These are phyloP conservation scores for Aspergillus panamensis DNA, from an alignment of 495 filamentous ascomycete species.

Conservation along the genomic window DNA sequence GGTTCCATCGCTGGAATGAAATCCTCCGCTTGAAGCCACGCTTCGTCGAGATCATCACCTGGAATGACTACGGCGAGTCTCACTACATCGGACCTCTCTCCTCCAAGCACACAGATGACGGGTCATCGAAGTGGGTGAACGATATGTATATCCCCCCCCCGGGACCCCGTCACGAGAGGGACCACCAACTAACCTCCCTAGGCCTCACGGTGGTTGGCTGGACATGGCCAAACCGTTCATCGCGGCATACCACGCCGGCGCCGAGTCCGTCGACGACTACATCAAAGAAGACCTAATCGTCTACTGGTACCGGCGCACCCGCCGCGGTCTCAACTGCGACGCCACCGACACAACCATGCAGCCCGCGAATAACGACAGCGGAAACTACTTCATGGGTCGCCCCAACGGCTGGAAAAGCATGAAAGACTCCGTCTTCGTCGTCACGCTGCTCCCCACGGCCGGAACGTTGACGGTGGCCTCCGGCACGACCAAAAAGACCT, in stretches of 20 bases:
- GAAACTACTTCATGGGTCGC: slow-evolving; percentile 53
- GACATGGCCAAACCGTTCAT: slow-evolving; percentile 57
- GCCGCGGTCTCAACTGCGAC: slow-evolving; percentile 45
- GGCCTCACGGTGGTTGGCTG: slow-evolving; percentile 54
- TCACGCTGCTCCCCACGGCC: slow-evolving; percentile 52
- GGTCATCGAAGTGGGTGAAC: slow-evolving; percentile 56
- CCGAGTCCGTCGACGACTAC: slow-evolving; percentile 30
- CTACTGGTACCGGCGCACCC: slow-evolving; percentile 56
- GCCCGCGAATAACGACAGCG: slow-evolving; percentile 37
- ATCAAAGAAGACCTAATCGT: slow-evolving; percentile 50
- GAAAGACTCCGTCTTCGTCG: slow-evolving; percentile 52
- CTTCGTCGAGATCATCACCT: slow-evolving; percentile 60
- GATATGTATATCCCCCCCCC: slow-evolving; percentile 42
- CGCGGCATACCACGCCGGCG: slow-evolving; percentile 53
- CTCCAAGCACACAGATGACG: slow-evolving; percentile 47
- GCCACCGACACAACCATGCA: slow-evolving; percentile 49
- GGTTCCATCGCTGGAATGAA: slow-evolving; percentile 55
- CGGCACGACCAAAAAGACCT: slow-evolving; percentile 17
- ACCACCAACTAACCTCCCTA: slow-evolving; percentile 9
- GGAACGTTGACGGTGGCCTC: slow-evolving; percentile 23
- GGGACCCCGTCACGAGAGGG: too few relatives aligned
- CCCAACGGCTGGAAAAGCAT: slow-evolving; percentile 52
- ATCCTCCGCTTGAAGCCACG: slow-evolving; percentile 44
- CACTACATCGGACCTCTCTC: slow-evolving; percentile 49
- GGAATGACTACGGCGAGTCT: slow-evolving; percentile 67